Evolutionary conservation across 106 monocot genomes (phyloP), one percentile per base, ranked within the genome.

Genomic region (Apostasia shenzhenica): DNA sequence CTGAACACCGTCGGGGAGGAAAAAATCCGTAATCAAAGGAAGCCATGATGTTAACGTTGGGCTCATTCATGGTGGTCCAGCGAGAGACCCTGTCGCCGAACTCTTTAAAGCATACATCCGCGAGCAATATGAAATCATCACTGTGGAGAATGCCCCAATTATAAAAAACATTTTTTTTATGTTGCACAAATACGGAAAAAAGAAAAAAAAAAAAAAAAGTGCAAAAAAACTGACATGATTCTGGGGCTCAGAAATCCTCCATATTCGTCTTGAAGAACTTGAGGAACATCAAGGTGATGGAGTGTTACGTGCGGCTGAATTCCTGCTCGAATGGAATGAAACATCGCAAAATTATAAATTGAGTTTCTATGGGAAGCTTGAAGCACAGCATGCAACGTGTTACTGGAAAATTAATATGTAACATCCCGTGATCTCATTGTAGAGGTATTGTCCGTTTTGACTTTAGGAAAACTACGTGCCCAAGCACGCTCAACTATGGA

Each of bases 251-350:
- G 57, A 85, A 85, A 92, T 46, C 88, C 88, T 58, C 37, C 67
- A 55, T 92, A 92, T 48, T 88, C 88, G 63, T 93, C 92, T 65
- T 93, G 81, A 65, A 93, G 85, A 8, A 72, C 67, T 72, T 88
- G 92, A 42, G 92, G 92, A 48, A 83, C 55, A 67, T 93, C 88
- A 5, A 79, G 57, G 72, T 93, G 92, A 67, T 73, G 77, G 6
- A 93, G 56, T 1, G 79, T 81, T n/a, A 79, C 74, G 58, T 89
- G 86, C 12, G 87, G 80, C 48, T 86, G 71, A 68, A 93, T 93
- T 67, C 92, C 88, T 93, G 42, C n/a, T 14, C 13, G 41, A 66
- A 67, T 3, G 13, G 1, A 55, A 11, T 38, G 13, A 60, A 49
- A 40, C 11, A 41, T 43, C 50, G 59, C 26, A 47, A 48, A 7